These are phyloP conservation scores for Penicillium dipodomyicola DNA, from an alignment of 495 filamentous ascomycete species.

Conservation along the genomic window DNA sequence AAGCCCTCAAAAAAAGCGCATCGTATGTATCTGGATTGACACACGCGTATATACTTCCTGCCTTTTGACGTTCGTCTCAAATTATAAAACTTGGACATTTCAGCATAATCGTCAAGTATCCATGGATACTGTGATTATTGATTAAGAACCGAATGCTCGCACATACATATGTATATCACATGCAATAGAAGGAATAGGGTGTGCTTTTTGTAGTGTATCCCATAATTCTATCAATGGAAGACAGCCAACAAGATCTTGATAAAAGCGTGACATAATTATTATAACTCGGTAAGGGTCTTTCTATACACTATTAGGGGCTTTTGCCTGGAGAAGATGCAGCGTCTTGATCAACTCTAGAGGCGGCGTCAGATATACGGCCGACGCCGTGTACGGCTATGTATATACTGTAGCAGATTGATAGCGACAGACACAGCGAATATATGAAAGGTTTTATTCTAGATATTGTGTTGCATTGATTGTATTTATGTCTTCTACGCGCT, in stretches of 20 bases:
- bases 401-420: background rate
- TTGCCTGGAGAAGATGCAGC: background rate
- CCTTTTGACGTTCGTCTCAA: background rate
- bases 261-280: background rate
- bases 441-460: background rate
- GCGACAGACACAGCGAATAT: rapidly evolving
- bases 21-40: background rate
- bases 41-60: background rate
- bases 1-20: background rate
- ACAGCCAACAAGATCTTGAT: background rate
- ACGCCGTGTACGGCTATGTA: background rate
- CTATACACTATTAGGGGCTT: background rate
- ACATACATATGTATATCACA: background rate
- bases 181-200: background rate
- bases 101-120: background rate
- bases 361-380: background rate
- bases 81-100: background rate
- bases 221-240: background rate
- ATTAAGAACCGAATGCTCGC: background rate
- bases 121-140: too few species aligned
- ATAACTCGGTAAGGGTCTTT: too few species aligned
- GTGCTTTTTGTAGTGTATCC: background rate
- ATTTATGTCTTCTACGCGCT: background rate
- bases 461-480: background rate
- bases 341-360: background rate